Evolutionary conservation across 805 yeast genomes (phyloP).

Genomic region (Zygosaccharomyces gambellarensis): DNA sequence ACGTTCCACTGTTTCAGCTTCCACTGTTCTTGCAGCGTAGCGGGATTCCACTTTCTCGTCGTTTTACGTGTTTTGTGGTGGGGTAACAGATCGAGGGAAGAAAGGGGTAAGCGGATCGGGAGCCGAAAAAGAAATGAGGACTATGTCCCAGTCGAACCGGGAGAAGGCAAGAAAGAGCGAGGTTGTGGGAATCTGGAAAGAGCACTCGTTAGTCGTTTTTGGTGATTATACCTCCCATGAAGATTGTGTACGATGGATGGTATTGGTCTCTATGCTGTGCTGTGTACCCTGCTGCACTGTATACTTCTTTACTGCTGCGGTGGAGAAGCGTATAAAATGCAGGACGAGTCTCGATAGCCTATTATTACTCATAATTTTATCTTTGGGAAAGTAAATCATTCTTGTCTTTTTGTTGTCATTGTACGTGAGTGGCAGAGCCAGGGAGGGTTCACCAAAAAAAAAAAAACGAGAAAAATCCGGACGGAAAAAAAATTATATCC

Average conservation of each 20-base stretch:
- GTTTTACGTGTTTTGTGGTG: neutral
- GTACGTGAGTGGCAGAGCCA: constrained; percentile 1
- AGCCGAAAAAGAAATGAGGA: neutral
- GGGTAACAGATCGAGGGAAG: neutral
- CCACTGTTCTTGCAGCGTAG: neutral
- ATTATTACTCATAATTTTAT: too few species aligned
- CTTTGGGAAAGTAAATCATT: neutral
- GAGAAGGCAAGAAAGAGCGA: neutral
- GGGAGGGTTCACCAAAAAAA: constrained; percentile 1
- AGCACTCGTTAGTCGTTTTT: neutral
- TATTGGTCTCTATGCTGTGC: neutral
- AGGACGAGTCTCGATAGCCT: too few species aligned
- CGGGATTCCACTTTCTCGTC: neutral
- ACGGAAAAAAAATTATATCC: neutral
- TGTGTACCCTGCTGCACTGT: too few species aligned
- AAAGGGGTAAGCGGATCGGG: neutral
- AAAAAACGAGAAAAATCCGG: neutral
- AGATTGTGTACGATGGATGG: neutral
- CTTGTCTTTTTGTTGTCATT: neutral
- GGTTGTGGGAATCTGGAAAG: neutral
- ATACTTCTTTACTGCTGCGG: too few species aligned
- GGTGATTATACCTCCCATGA: neutral
- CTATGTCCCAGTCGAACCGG: neutral
- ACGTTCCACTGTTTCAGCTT: constrained; percentile 3
- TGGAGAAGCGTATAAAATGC: too few species aligned